Evolutionary conservation across 2,329 filamentous ascomycete species (phyloP), one percentile per base, ranked within the genome.

Genomic region (Microsporum ferrugineum): DNA sequence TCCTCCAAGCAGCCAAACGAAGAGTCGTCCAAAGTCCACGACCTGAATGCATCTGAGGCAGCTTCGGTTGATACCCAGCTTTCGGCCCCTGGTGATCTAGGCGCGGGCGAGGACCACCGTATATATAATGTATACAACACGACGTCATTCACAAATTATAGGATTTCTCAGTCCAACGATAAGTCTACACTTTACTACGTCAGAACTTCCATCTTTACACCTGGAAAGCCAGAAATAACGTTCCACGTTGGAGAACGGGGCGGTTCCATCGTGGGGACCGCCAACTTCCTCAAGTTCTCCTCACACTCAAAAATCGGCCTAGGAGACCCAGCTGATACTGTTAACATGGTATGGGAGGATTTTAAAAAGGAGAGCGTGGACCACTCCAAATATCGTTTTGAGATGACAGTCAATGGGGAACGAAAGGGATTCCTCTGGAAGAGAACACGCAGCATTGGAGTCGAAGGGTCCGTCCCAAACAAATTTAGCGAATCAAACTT

Each of bases 221-320:
- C 70, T 3, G 67, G 66, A 17, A 73, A 71, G 58, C 68, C 71
- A 17, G 71, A 73, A 17, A 63, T 75, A 5, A 72, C 70, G 1
- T 64, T 74, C 57, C 71, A 75, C 63, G 58, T 63, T 0, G 69
- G 72, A 10, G 64, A 69, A 62, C 64, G 65, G 5, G 66, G 61
- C 2, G 70, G 64, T 2, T 68, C 70, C 8, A 60, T 71, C 17
- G 66, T 67, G 45, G 72, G 68, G 0, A 65, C 70, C 3, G 69
- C 68, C 61, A 72, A 74, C 51, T 75, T 71, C 60, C 60, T 66
- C 8, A 68, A 69, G 41, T 69, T 74, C 59, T 73, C 71, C 4
- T 66, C 67, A 14, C 66, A 70, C 59, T 63, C 66, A 17, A 71
- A 71, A 61, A 64, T 75, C 41, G 71, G 71, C 5, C 63, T 74